These are phyloP conservation scores for Nothophaeocryptopus gaeumannii DNA, from an alignment of 2,329 filamentous ascomycete species.

Conservation along the genomic window DNA sequence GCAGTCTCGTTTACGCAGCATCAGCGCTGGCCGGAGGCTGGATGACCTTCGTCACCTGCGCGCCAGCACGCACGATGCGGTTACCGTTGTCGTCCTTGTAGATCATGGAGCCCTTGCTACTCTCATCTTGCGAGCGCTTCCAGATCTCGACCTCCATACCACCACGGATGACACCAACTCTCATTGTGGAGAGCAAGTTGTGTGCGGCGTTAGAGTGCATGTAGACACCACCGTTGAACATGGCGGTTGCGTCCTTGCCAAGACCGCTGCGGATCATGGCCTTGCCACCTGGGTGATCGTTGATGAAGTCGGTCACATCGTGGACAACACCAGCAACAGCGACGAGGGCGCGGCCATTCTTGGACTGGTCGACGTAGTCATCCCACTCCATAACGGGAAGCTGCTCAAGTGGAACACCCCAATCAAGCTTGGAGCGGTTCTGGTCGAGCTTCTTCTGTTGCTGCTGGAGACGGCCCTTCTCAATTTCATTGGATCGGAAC, in stretches of 20 bases:
- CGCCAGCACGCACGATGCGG: constrained; percentile 79
- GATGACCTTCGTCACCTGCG: constrained; percentile 78
- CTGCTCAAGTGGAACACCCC: constrained; percentile 81
- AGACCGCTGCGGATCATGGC: constrained; percentile 78
- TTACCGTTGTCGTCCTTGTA: constrained; percentile 78
- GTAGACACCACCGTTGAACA: constrained; percentile 91
- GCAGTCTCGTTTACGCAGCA: constrained; percentile 59
- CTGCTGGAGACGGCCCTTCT: constrained; percentile 86
- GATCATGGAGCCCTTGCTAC: constrained; percentile 70
- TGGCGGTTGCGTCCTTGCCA: constrained; percentile 83
- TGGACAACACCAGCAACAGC: constrained; percentile 82
- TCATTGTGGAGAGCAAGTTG: constrained; percentile 84
- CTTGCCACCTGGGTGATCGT: constrained; percentile 86
- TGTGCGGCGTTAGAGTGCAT: constrained; percentile 86
- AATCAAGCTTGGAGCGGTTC: constrained; percentile 77
- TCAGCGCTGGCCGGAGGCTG: constrained; percentile 79
- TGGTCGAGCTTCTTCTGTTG: constrained; percentile 90
- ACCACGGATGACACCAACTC: constrained; percentile 79
- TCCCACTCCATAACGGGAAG: constrained; percentile 85
- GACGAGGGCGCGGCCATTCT: constrained; percentile 73
- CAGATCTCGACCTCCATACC: constrained; percentile 90
- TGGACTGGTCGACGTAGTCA: constrained; percentile 73
- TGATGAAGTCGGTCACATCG: constrained; percentile 79
- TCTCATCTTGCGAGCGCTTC: constrained; percentile 81
- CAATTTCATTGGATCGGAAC: constrained; percentile 88